A percentile compares a stretch with the other conserved stretches of the same genome.
Conservation (phyloP, 2,329 filamentous ascomycete species). For the Lasiodiplodia hormozganensis region DNA sequence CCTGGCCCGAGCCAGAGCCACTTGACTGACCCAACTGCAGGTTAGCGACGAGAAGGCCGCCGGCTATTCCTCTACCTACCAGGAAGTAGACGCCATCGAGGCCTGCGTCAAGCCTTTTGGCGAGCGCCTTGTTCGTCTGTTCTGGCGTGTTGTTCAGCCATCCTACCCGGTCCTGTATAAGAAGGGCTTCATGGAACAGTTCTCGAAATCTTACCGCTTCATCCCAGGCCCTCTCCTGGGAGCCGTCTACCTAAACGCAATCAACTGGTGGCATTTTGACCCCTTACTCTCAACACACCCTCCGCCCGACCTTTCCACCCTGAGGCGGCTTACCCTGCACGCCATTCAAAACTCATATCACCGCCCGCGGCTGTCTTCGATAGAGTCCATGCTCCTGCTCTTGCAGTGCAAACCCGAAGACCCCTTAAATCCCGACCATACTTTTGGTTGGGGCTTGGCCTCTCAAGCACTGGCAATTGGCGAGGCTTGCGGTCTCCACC, state of each 20-base stretch:
- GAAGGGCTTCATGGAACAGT: conserved; percentile 68
- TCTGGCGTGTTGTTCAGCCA: conserved; percentile 70
- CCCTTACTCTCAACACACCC: conserved; percentile 54
- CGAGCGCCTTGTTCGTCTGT: conserved; percentile 68
- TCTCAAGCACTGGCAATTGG: conserved; percentile 48
- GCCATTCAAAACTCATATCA: conserved; percentile 51
- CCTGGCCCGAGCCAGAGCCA: conserved; percentile 9
- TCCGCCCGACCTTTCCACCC: conserved; percentile 46
- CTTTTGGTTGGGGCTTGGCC: conserved; percentile 40
- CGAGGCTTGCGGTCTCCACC: conserved; percentile 50
- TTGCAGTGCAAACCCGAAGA: conserved; percentile 38
- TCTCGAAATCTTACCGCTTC: conserved; percentile 62
- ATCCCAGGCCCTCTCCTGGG: conserved; percentile 66
- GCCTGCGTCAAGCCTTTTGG: conserved; percentile 23
- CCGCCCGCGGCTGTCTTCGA: conserved; percentile 47
- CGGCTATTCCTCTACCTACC: conserved; percentile 12
- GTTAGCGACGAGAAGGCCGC: conserved; percentile 23
- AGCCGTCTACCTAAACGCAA: conserved; percentile 67
- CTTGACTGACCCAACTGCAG: neutral
- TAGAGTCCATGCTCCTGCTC: conserved; percentile 41
- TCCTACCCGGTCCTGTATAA: conserved; percentile 67
- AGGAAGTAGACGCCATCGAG: conserved; percentile 26
- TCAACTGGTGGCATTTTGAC: conserved; percentile 68
- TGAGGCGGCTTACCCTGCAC: conserved; percentile 46
- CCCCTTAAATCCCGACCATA: conserved; percentile 24